A percentile compares a stretch with the other conserved stretches of the same genome.
Conservation (phyloP, 257 asterid genomes). For the Solanum lignicaule region DNA sequence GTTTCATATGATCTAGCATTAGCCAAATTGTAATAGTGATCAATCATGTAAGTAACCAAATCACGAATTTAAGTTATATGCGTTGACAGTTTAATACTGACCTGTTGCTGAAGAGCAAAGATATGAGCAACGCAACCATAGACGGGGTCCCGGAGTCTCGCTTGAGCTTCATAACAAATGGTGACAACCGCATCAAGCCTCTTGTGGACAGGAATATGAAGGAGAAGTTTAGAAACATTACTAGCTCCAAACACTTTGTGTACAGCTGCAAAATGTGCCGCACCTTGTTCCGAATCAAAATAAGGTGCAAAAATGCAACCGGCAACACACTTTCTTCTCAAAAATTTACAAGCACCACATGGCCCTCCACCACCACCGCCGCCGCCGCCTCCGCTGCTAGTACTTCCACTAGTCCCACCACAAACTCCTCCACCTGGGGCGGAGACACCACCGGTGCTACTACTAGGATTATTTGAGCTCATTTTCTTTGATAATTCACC, state of each 20-base stretch:
- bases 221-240: conserved; percentile 82
- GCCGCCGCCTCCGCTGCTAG: conserved; percentile 5
- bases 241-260: conserved; percentile 98
- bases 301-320: conserved; percentile 94
- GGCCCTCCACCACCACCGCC: conserved; percentile 50
- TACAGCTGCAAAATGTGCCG: conserved; percentile 95
- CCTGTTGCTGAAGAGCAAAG: conserved; percentile 92
- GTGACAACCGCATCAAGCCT: conserved; percentile 86
- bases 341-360: conserved; percentile 97
- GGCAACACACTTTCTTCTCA: conserved; percentile 80
- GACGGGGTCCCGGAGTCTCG: conserved; percentile 86
- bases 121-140: conserved; percentile 88
- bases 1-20: neutral
- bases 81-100: neutral
- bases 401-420: conserved; percentile 2
- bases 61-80: neutral
- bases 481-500: neutral
- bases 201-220: conserved; percentile 59
- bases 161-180: conserved; percentile 82
- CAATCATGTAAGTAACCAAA: neutral
- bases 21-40: neutral
- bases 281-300: conserved; percentile 93
- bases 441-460: conserved; percentile 14
- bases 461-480: conserved; percentile 18
- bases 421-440: conserved; percentile 15